phyloP scores from a whole-genome alignment of 495 filamentous ascomycete genomes.

The Cercophora scortea region DNA sequence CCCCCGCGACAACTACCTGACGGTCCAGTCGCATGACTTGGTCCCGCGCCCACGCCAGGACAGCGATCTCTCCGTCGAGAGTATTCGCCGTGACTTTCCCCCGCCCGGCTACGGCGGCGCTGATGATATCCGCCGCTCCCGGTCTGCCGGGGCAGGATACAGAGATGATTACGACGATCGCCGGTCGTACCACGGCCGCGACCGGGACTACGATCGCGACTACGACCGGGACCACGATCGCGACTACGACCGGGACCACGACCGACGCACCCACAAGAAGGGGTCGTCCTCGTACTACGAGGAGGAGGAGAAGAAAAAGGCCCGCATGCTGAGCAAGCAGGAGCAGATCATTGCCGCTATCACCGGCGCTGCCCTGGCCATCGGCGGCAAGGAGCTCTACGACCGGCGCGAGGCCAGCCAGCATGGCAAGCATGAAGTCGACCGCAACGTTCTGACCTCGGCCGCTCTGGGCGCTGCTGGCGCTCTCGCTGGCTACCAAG shows the following conservation, averaged over 20 bases:
- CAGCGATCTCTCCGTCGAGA: conserved; percentile 56
- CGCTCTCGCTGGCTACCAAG: conserved; percentile 46
- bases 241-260: conserved; percentile 36
- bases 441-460: conserved; percentile 43
- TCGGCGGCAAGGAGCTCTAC: conserved; percentile 48
- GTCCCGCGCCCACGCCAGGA: conserved; percentile 49
- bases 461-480: conserved; percentile 48
- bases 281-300: conserved; percentile 28
- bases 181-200: conserved; percentile 30
- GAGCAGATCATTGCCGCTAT: conserved; percentile 52
- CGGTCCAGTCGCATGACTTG: conserved; percentile 38
- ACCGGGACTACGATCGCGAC: conserved; percentile 27
- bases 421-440: conserved; percentile 28
- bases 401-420: conserved; percentile 45
- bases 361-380: conserved; percentile 44
- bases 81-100: conserved; percentile 60
- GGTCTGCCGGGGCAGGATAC: conserved; percentile 40
- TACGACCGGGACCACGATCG: conserved; percentile 33
- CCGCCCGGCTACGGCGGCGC: conserved; percentile 43
- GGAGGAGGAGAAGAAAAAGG: conserved; percentile 39
- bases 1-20: conserved; percentile 41
- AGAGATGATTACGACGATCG: conserved; percentile 37
- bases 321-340: conserved; percentile 43
- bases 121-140: conserved; percentile 44
- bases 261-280: conserved; percentile 32